phyloP scores from a whole-genome alignment of 1,284 basidiomycete genomes.

The Cystobasidium sp. region DNA sequence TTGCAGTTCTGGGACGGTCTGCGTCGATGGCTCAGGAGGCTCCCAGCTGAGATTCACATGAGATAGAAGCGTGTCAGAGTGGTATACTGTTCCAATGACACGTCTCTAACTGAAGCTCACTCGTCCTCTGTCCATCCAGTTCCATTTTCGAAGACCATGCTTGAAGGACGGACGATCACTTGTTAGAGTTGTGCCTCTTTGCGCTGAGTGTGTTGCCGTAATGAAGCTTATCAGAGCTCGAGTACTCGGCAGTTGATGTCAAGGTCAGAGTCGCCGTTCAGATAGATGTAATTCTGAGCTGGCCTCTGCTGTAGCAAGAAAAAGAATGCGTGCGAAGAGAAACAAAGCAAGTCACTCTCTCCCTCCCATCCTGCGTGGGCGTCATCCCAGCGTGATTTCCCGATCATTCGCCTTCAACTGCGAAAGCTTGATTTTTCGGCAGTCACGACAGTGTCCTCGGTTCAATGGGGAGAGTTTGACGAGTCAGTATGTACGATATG shows the following conservation, averaged over 20 bases:
- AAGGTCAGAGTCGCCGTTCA: not conserved
- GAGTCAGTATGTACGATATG: too few species aligned
- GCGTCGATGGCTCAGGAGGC: slow-evolving; percentile 31
- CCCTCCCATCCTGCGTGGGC: not conserved
- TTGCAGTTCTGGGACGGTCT: slow-evolving; percentile 32
- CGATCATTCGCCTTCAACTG: not conserved
- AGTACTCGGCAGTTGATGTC: not conserved
- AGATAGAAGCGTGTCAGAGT: not conserved
- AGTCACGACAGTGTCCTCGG: too few species aligned
- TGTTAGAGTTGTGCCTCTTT: not conserved
- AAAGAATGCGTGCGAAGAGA: not conserved
- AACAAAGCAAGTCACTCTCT: not conserved
- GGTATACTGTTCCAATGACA: not conserved
- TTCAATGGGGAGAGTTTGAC: too few species aligned
- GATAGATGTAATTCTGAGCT: not conserved
- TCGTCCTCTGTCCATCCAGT: slow-evolving; percentile 25
- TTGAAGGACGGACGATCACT: not conserved
- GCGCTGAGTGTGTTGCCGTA: not conserved
- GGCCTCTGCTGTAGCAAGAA: not conserved
- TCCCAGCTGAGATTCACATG: slow-evolving; percentile 28
- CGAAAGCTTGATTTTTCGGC: not conserved
- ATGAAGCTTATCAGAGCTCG: not conserved
- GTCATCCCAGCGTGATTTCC: slow-evolving; percentile 4
- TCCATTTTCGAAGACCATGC: slow-evolving; percentile 17
- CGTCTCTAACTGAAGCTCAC: not conserved